Evolutionary conservation across 2,329 filamentous ascomycete genomes (phyloP).

Genomic region (Colletotrichum sidae): DNA sequence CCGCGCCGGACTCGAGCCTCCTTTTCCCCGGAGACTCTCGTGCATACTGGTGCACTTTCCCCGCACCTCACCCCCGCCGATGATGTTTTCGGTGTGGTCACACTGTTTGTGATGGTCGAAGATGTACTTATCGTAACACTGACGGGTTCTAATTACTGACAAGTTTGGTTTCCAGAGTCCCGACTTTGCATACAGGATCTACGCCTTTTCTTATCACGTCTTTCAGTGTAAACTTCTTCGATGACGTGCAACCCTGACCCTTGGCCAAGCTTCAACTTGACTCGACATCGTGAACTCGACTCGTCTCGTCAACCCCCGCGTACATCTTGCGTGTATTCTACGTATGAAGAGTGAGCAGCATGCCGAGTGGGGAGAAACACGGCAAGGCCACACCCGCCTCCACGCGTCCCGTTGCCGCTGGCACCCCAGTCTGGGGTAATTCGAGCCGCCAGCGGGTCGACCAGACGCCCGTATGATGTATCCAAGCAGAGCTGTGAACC

Average conservation of each 20-base stretch:
- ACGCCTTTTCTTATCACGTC: no score
- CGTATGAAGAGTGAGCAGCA: no score
- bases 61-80: conserved; percentile 22
- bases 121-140: no score
- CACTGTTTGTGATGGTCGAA: neutral
- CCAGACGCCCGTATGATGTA: neutral
- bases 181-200: no score
- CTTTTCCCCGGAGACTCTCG: conserved; percentile 20
- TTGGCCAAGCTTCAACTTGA: no score
- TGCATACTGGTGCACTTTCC: conserved; percentile 15
- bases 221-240: no score
- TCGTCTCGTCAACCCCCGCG: conserved; percentile 5
- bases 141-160: neutral
- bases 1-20: conserved; percentile 3
- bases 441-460: conserved; percentile 31
- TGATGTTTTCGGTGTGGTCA: neutral
- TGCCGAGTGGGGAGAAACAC: conserved; percentile 25
- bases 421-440: conserved; percentile 24
- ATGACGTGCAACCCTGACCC: no score
- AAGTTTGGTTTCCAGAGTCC: no score
- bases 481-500: conserved; percentile 14
- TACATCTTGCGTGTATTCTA: no score
- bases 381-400: neutral
- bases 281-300: neutral
- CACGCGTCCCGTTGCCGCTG: conserved; percentile 11